These are phyloP conservation scores for Xylaria sp. DNA, from an alignment of 2,329 filamentous ascomycete genomes.

Conservation along the genomic window DNA sequence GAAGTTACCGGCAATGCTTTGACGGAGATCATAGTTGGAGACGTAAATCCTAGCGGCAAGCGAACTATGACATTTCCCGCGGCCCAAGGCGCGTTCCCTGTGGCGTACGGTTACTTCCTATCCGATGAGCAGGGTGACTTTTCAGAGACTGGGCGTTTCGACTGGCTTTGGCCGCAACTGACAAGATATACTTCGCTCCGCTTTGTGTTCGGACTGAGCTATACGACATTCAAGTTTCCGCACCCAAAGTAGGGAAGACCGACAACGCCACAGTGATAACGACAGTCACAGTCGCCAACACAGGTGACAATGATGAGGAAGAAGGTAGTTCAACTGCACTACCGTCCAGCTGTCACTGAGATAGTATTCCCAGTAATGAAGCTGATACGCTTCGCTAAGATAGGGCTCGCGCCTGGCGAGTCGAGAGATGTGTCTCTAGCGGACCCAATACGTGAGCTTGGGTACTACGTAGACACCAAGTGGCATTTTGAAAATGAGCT, in stretches of 20 bases:
- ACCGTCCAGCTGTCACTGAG: constrained; percentile 56
- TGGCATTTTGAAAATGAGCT: constrained; percentile 43
- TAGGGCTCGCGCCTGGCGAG: constrained; percentile 55
- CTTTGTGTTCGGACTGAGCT: constrained; percentile 75
- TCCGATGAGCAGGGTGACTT: constrained; percentile 70
- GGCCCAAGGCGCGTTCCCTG: constrained; percentile 59
- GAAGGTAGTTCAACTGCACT: constrained; percentile 44
- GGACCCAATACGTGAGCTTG: constrained; percentile 46
- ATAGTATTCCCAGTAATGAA: constrained; percentile 56
- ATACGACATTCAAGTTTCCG: constrained; percentile 68
- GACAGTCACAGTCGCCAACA: constrained; percentile 35
- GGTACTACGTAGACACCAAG: constrained; percentile 46
- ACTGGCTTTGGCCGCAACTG: constrained; percentile 56
- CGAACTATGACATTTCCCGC: constrained; percentile 60
- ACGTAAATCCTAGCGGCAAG: constrained; percentile 64
- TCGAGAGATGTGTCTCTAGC: constrained; percentile 52
- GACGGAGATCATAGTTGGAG: constrained; percentile 71
- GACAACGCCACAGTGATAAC: not conserved
- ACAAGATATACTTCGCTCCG: constrained; percentile 59
- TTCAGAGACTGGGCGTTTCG: constrained; percentile 64
- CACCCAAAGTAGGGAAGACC: not conserved
- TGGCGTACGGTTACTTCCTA: constrained; percentile 75
- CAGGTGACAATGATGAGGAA: not conserved
- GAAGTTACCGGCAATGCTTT: constrained; percentile 73
- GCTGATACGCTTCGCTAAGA: constrained; percentile 61